A percentile compares a stretch with the other conserved stretches of the same genome.
These are phyloP conservation scores for Aspergillus bertholletiae DNA, from an alignment of 495 filamentous ascomycete species.

Conservation along the genomic window DNA sequence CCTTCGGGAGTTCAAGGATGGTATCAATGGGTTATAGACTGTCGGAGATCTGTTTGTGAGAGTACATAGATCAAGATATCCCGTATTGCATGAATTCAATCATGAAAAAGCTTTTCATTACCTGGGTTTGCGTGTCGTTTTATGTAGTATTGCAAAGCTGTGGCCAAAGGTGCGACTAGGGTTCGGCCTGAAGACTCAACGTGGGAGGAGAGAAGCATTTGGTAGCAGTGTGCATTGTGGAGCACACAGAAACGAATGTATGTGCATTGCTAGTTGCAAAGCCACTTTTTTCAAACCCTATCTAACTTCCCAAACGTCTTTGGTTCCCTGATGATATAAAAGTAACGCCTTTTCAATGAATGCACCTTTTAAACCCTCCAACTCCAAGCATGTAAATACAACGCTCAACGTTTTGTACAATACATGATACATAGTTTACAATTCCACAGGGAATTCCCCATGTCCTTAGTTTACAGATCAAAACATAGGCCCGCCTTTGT, in stretches of 20 bases:
- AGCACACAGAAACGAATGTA: too few relatives aligned
- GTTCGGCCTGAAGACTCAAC: too few relatives aligned
- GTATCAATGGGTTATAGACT: slow-evolving; percentile 59
- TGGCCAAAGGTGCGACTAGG: too few relatives aligned
- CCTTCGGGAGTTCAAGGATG: slow-evolving; percentile 70
- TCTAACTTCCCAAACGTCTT: too few relatives aligned
- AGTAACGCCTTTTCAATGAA: neutral
- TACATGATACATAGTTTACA: neutral
- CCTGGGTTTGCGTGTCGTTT: neutral
- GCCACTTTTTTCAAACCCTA: too few relatives aligned
- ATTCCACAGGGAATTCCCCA: neutral
- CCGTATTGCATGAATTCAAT: neutral
- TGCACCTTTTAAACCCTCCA: neutral
- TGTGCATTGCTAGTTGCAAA: too few relatives aligned
- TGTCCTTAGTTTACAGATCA: neutral
- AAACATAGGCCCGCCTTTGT: neutral
- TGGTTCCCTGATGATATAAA: neutral
- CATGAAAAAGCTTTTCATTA: neutral
- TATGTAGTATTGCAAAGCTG: too few relatives aligned
- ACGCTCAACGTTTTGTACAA: neutral
- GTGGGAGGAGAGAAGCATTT: too few relatives aligned
- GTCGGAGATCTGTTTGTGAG: neutral
- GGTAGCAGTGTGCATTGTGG: too few relatives aligned
- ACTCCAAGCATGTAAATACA: neutral
- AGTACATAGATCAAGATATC: slow-evolving; percentile 1